Conservation (phyloP, 495 filamentous ascomycete species). For the Penicillium alfredii region DNA sequence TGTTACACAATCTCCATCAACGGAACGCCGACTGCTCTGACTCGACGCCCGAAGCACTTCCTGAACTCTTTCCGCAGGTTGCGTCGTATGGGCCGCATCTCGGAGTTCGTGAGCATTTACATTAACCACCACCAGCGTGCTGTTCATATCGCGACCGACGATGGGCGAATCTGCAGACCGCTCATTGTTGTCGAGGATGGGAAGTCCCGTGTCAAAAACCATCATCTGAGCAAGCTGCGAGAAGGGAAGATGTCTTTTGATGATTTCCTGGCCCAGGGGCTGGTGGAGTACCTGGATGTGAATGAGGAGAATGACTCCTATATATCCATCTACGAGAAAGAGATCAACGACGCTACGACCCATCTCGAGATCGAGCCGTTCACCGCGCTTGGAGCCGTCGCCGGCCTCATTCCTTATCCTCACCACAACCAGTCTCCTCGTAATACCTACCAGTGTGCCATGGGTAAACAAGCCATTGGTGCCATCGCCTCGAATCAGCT, state of each 20-base stretch:
- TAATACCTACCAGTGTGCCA: slow-evolving; percentile 99
- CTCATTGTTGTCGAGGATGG: slow-evolving; percentile 89
- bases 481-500: slow-evolving; percentile 97
- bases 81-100: slow-evolving; percentile 80
- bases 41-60: slow-evolving; percentile 75
- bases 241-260: slow-evolving; percentile 81
- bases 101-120: slow-evolving; percentile 90
- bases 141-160: slow-evolving; percentile 94
- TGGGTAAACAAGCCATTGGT: slow-evolving; percentile 99
- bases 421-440: slow-evolving; percentile 99
- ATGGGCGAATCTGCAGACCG: slow-evolving; percentile 90
- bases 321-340: slow-evolving; percentile 80
- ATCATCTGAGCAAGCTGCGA: slow-evolving; percentile 70
- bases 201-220: slow-evolving; percentile 67
- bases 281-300: slow-evolving; percentile 95
- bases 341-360: slow-evolving; percentile 73
- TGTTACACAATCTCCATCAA: slow-evolving; percentile 90
- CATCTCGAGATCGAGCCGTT: slow-evolving; percentile 98
- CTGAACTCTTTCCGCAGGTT: slow-evolving; percentile 74
- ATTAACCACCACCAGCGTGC: slow-evolving; percentile 88
- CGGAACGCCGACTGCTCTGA: slow-evolving; percentile 83
- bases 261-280: slow-evolving; percentile 79
- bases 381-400: slow-evolving; percentile 94
- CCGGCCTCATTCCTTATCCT: slow-evolving; percentile 93
- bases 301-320: slow-evolving; percentile 97